These are phyloP conservation scores for Venturia effusa DNA, from an alignment of 2,329 filamentous ascomycete species.

Conservation along the genomic window DNA sequence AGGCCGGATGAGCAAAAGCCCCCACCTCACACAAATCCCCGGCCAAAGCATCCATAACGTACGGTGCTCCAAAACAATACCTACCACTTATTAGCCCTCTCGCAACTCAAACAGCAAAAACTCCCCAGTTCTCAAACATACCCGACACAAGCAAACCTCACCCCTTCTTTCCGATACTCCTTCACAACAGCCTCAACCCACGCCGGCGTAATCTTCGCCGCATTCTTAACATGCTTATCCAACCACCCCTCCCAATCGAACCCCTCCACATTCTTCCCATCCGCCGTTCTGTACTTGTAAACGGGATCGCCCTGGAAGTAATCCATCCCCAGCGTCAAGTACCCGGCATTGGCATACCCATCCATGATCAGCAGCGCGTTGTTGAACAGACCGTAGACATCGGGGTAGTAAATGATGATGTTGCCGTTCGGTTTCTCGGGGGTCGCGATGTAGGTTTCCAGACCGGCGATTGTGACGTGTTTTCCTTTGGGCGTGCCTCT, in stretches of 20 bases:
- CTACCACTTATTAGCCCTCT: neutral
- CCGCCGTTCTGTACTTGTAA: slow-evolving; percentile 29
- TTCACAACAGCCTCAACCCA: slow-evolving; percentile 32
- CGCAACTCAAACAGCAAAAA: neutral
- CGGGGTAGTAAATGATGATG: slow-evolving; percentile 36
- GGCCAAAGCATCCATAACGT: slow-evolving; percentile 33
- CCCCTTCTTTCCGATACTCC: slow-evolving; percentile 23
- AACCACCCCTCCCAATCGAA: slow-evolving; percentile 42
- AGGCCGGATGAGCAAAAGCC: slow-evolving; percentile 41
- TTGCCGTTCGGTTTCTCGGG: slow-evolving; percentile 29
- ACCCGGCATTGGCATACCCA: slow-evolving; percentile 35
- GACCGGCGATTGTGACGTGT: slow-evolving; percentile 23
- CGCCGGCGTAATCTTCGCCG: slow-evolving; percentile 31
- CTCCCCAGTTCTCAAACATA: too few relatives aligned
- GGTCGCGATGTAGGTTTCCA: slow-evolving; percentile 29
- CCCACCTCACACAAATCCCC: slow-evolving; percentile 29
- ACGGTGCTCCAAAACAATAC: slow-evolving; percentile 31
- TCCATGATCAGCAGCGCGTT: slow-evolving; percentile 38
- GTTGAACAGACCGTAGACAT: slow-evolving; percentile 34
- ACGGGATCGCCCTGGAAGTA: slow-evolving; percentile 37
- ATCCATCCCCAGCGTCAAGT: slow-evolving; percentile 32
- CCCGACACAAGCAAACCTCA: slow-evolving; percentile 33
- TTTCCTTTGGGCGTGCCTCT: slow-evolving; percentile 27
- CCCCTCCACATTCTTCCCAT: slow-evolving; percentile 22
- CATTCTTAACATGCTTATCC: slow-evolving; percentile 33